Base-by-base conservation (phyloP, 2,329 filamentous ascomycete genomes). In the Phoma sp. region DNA sequence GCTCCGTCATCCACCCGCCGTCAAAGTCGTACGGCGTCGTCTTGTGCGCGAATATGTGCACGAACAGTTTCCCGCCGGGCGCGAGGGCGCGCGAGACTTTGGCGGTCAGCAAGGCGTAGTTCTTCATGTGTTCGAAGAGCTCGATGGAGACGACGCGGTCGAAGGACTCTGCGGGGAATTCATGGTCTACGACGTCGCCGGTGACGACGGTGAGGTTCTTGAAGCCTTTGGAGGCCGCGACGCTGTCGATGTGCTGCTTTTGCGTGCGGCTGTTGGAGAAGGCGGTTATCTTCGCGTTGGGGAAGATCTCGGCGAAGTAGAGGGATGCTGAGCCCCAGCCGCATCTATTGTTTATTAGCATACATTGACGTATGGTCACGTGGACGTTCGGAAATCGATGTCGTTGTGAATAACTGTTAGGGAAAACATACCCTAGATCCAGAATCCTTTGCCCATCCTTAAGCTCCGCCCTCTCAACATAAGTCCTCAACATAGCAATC, bases 81-180 rank as follows among this genome's bases (percentile, higher is more conserved):
- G 84, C 86, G 49, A 90, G 76, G 2, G 86, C 81, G 27, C 81
- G 77, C 3, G 80, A 69, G 15, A 90, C 76, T 72, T 90, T 90
- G 38, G 81, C 80, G 76, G 90, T 83, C 22, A 90, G 81, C 12
- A 85, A 76, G 58, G 87, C 82, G 73, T 90, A 90, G 72, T 90
- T 90, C 72, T 90, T 90, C 87, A 90, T 90, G 73, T 90, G 88
- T 71, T 90, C 88, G 67, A 91, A 90, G 12, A 90, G 79, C 80
- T 89, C 88, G 58, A 90, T 87, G 7, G 84, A 87, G 15, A 90
- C 78, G 1, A 90, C 85, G 12, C 88, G 81, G 69, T 90, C 88
- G 63, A 85, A 90, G 5, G 70, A 76, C 24, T 77, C 77, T 9
- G 76, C 70, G 55, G 83, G 77, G 65, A 90, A 90, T 64, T 88